These are phyloP conservation scores for Pseudocercospora crystallina DNA, from an alignment of 2,329 filamentous ascomycete species.

Conservation along the genomic window DNA sequence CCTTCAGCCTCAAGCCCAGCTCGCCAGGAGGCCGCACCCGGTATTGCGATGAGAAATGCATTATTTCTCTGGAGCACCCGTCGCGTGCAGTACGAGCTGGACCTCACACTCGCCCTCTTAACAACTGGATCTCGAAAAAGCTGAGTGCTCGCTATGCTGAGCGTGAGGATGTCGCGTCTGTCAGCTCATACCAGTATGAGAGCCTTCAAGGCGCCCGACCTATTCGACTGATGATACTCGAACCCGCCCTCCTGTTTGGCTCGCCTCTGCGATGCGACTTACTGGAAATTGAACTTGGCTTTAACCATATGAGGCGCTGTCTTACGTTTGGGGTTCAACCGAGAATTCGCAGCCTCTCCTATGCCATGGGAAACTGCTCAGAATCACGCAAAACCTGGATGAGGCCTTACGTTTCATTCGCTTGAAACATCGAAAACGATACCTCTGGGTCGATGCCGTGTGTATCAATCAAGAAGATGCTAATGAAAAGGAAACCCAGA, in stretches of 20 bases:
- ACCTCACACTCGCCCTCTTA: no score
- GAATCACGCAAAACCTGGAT: neutral
- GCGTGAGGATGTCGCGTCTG: no score
- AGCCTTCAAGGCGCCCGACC: no score
- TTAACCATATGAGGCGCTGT: neutral
- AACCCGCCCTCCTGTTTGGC: neutral
- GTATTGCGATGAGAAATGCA: no score
- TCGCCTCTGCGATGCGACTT: neutral
- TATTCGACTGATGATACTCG: neutral
- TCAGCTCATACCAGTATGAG: no score
- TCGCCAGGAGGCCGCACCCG: no score
- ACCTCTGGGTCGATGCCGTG: constrained; percentile 4
- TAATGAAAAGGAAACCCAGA: neutral
- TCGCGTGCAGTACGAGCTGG: no score
- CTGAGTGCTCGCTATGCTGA: no score
- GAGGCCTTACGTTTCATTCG: neutral
- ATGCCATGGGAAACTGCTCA: neutral
- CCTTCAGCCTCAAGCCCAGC: no score
- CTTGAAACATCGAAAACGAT: neutral
- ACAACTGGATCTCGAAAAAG: no score
- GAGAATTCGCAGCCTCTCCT: neutral
- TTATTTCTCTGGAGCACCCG: no score
- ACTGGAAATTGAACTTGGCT: neutral
- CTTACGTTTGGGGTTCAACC: neutral
- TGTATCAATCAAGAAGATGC: constrained; percentile 4